Conservation (phyloP, 2,329 filamentous ascomycete genomes). For the Tolypocladium nubicola region DNA sequence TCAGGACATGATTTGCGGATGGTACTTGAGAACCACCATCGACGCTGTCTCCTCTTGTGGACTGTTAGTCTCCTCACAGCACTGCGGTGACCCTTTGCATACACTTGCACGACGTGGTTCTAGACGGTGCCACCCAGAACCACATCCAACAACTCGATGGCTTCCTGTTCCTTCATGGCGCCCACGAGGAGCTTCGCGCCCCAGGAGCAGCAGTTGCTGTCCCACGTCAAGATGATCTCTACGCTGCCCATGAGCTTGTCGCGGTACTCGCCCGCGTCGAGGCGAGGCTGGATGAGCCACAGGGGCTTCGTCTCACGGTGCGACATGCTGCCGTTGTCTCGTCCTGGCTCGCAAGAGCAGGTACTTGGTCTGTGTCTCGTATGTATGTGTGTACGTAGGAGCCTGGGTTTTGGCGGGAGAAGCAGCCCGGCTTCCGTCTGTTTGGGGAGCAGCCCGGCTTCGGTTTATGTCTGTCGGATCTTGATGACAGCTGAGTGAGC, state of each 20-base stretch:
- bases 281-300: slow-evolving; percentile 16
- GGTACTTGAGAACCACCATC: no score
- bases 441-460: background rate
- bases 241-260: slow-evolving; percentile 19
- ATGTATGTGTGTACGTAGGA: background rate
- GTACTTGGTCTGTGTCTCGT: background rate
- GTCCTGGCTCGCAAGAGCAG: background rate
- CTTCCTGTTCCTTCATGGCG: no score
- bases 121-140: no score
- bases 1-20: no score
- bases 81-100: no score
- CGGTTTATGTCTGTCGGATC: background rate
- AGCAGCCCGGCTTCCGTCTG: background rate
- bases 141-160: no score
- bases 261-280: slow-evolving; percentile 15
- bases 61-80: no score
- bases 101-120: no score
- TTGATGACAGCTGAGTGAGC: background rate
- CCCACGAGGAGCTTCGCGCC: no score
- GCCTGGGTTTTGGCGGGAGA: background rate
- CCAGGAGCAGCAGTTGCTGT: no score
- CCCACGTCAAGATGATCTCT: no score
- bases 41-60: no score
- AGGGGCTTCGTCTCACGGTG: slow-evolving; percentile 13
- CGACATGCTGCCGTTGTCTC: background rate